Base-by-base conservation (phyloP, 176 grass and related monocot species). In the Oryza longistaminata region DNA sequence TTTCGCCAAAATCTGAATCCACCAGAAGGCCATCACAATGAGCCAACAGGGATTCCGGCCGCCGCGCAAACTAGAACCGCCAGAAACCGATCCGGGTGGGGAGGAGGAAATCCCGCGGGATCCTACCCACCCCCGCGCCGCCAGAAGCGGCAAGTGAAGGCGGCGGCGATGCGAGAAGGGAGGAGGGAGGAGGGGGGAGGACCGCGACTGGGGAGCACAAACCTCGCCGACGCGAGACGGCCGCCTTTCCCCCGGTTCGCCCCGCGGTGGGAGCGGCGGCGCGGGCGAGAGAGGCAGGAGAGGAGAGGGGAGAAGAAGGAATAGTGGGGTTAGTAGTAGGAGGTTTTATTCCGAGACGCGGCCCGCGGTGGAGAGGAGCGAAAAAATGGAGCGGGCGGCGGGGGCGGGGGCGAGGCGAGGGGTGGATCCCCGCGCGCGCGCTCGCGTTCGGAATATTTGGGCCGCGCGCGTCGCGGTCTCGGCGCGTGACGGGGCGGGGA, bases 391-490 rank as follows among this genome's bases (percentile, higher is more conserved):
- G 48, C 31, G 45, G 34, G 74, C 29, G 82, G n/a, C n/a, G 29
- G 71, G 42, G 43, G 55, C 27, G 74, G 4, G 35, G 35, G 35
- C 35, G 35, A 6, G 35, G 35, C 5, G 27, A 13, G 49, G 2
- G 66, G 7, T 16, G 29, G 29, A 31, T 31, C 29, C 29, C 25
- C 26, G 25, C 17, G 83, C 83, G 79, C 88, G 88, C 88, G 73
- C 83, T 86, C 34, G 66, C 68, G 48, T 83, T 86, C 79, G 68
- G 88, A 90, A 78, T 72, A 78, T 72, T 90, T 65, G 22, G 55
- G 68, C 73, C 58, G 49, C 45, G 68, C 62, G 60, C 11, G 31
- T 12, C 45, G 19, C 14, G 76, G 64, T 17, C 48, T 17, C 48
- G 21, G 78, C 65, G 73, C n/a, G 62, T 2, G 25, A 0, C 14